These are phyloP conservation scores for Brachypodium distachyon DNA, from an alignment of 202 grass and related monocot genomes.

Conservation along the genomic window DNA sequence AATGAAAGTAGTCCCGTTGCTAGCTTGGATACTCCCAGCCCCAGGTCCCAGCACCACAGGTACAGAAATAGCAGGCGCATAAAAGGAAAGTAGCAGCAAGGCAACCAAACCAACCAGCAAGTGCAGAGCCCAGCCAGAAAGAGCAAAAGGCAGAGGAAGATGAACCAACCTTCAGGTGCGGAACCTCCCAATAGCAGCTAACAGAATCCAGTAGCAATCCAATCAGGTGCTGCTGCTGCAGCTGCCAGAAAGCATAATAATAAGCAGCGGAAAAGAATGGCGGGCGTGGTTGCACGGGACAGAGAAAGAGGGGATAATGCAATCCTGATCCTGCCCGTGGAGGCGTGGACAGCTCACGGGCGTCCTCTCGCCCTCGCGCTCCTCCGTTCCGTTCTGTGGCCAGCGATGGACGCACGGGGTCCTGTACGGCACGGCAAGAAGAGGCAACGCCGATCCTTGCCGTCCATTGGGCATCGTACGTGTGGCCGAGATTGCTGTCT, in stretches of 20 bases:
- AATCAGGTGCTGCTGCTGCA: background rate
- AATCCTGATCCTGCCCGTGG: constrained; percentile 35
- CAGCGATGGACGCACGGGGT: background rate
- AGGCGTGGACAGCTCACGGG: constrained; percentile 32
- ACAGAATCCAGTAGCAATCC: background rate
- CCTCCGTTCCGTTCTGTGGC: constrained; percentile 7
- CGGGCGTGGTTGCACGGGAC: background rate
- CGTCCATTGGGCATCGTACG: background rate
- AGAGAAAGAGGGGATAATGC: constrained; percentile 21
- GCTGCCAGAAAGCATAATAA: background rate
- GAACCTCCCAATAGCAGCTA: background rate
- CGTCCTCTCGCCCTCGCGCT: background rate
- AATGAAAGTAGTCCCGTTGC: background rate
- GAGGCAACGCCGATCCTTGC: background rate
- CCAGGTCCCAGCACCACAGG: background rate
- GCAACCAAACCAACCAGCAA: background rate
- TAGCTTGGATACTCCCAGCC: background rate
- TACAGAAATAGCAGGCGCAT: background rate
- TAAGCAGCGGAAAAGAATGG: background rate
- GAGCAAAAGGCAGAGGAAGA: background rate
- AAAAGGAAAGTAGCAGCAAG: background rate
- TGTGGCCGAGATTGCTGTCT: background rate
- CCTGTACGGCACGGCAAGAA: background rate
- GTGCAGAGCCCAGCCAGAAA: background rate
- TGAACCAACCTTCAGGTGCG: constrained; percentile 9